Evolutionary conservation across 1,139 yeast genomes (phyloP), one percentile per base, ranked within the genome.

Genomic region (Entelexis sorbosivorans): DNA sequence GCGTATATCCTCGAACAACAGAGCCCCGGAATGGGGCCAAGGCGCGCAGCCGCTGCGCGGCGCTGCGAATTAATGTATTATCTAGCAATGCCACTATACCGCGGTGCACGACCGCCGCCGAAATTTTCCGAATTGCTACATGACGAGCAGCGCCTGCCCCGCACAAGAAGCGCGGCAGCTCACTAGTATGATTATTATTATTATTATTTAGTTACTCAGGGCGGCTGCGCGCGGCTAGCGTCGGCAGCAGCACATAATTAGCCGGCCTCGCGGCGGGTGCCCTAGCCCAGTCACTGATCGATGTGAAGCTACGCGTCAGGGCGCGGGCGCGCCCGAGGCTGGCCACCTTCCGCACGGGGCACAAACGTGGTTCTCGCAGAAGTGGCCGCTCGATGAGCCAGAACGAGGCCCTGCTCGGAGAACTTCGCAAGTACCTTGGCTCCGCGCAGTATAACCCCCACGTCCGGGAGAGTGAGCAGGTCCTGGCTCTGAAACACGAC

Each of bases 401-500:
- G 24, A 48, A 52, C 52, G 52, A 52, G 44, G 54, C 51, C 33
- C 48, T 54, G 42, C 55, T 54, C 13, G 53, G 50, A 22, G 57
- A 54, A 50, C 53, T 54, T 38, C 56, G 57, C n/a, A 47, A 42
- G 22, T 54, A 54, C 42, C 49, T 54, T 9, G 47, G 51, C 49
- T 48, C 57, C 5, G 52, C 55, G 14, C 49, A 49, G 22, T 33
- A 38, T 44, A 39, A 28, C 6, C 38, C 48, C 31, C 49, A 43
- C 24, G 36, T 14, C 32, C 33, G 47, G 13, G 53, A 51, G 26
- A 47, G 49, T 49, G 54, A 51, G 43, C 53, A 45, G 44, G 53
- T 54, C 16, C 47, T 48, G 28, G 42, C 52, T 11, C 56, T 58
- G 32, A 57, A 56, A 38, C 56, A 48, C 38, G 60, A 58, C n/a